These are phyloP conservation scores for Onygenales sp. DNA, from an alignment of 2,329 filamentous ascomycete species.

Conservation along the genomic window DNA sequence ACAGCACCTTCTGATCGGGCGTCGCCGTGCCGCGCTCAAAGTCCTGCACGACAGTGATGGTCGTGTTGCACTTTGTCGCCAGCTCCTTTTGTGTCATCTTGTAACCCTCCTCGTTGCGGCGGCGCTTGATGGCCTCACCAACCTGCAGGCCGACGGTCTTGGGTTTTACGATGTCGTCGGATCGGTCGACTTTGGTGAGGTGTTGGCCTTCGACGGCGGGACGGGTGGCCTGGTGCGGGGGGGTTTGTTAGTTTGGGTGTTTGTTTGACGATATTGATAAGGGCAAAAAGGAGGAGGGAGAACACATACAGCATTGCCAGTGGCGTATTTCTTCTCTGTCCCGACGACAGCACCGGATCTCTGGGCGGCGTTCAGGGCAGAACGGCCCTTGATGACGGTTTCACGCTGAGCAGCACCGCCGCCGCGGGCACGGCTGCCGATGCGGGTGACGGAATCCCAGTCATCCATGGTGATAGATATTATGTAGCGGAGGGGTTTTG, in stretches of 20 bases:
- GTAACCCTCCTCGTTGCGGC: conserved; percentile 71
- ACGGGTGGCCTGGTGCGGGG: conserved; percentile 28
- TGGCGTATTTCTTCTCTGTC: conserved; percentile 86
- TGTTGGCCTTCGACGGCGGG: conserved; percentile 72
- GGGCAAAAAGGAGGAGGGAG: neutral
- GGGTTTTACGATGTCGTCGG: conserved; percentile 94
- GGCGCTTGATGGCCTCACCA: conserved; percentile 70
- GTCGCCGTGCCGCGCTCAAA: conserved; percentile 72
- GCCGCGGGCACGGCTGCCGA: conserved; percentile 73
- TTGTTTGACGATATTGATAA: neutral
- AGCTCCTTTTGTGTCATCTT: conserved; percentile 92
- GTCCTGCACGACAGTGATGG: conserved; percentile 66
- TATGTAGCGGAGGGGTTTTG: neutral
- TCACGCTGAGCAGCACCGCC: conserved; percentile 59
- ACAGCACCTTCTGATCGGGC: conserved; percentile 76
- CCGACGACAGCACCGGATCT: conserved; percentile 64
- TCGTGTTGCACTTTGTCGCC: conserved; percentile 84
- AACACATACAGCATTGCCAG: conserved; percentile 65
- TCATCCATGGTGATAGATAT: conserved; percentile 51
- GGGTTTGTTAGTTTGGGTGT: neutral
- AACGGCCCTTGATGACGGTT: conserved; percentile 79
- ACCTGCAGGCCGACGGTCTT: conserved; percentile 79
- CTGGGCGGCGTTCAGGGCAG: conserved; percentile 79
- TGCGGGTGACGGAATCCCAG: conserved; percentile 86
- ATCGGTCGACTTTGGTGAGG: conserved; percentile 93